Base-by-base conservation (phyloP, 2,329 filamentous ascomycete species). In the Neurospora sp. region DNA sequence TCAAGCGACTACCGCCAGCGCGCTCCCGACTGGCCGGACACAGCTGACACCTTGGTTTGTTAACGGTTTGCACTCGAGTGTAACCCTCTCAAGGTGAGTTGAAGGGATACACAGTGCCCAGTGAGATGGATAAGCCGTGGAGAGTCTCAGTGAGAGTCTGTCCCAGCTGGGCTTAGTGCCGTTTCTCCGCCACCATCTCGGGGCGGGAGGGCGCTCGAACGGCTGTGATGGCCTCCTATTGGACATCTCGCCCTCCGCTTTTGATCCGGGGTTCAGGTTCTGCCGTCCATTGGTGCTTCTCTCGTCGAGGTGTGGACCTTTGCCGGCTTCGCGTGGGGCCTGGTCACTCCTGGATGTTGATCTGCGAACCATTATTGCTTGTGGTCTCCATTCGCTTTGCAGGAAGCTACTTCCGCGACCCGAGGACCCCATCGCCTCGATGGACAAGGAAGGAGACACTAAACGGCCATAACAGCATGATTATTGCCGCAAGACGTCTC, bases 141-240 rank as follows among this genome's bases (percentile, higher is more conserved):
- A 46, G 36, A 62, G 66, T 69, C 13, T 38, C 66, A 43, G 46
- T 58, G 38, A 10, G 67, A 28, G 7, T 66, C 38, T 40, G 46
- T 72, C 72, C 69, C 62, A 17, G 71, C 69, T 69, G 72, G 69
- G 72, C 40, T 68, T 71, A 67, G 69, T 73, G 71, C 70, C 68
- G 71, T 70, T 70, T 74, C 72, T 72, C 72, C 66, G 70, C 71
- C 71, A 69, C 72, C 62, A 67, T 38, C 36, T 38, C 28, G 52
- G 52, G 28, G 52, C 52, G 28, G 52, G 52, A 62, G 52, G 52
- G 52, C 67, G 62, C 58, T 66, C 38, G 19, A 15, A 58, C 33
- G 33, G 42, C 10, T 58, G 67, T 36, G 42, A 36, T 52, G 11
- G 66, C 4, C 68, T 70, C 70, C 52, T 70, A 70, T 75, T 74